phyloP scores from a whole-genome alignment of 1,139 yeast species.

The Protomyces inundatus region DNA sequence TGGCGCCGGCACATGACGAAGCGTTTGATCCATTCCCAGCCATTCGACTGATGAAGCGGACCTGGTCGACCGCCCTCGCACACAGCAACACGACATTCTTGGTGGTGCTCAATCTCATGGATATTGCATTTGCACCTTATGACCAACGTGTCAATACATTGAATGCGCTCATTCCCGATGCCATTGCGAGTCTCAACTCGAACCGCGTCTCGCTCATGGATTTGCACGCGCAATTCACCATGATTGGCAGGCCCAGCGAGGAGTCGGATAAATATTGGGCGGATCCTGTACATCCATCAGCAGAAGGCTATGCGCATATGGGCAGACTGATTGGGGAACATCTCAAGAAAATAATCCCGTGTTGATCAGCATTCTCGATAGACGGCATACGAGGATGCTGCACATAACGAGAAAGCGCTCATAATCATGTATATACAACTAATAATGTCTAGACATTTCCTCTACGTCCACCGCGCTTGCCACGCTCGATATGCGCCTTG shows the following conservation, averaged over 20 bases:
- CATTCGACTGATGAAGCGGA: not conserved
- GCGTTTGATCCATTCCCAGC: not conserved
- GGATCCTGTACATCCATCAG: not conserved
- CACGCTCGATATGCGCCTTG: slow-evolving; percentile 54
- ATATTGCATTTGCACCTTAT: not conserved
- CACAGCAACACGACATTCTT: not conserved
- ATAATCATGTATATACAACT: not conserved
- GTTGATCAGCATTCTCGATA: no score
- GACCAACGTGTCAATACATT: not conserved
- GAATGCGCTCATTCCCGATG: not conserved
- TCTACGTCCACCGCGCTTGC: slow-evolving; percentile 21
- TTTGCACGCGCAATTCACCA: not conserved
- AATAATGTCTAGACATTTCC: slow-evolving; percentile 1
- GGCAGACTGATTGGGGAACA: not conserved
- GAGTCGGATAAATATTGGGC: not conserved
- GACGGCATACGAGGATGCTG: no score
- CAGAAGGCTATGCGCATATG: not conserved
- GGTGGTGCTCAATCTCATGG: not conserved
- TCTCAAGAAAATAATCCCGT: not conserved
- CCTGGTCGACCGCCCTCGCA: not conserved
- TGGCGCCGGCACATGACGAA: not conserved
- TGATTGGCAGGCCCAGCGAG: not conserved
- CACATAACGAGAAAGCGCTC: no score
- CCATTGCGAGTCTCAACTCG: not conserved
- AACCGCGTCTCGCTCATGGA: not conserved